phyloP scores from a whole-genome alignment of 2,329 filamentous ascomycete genomes.

The Colletotrichum sp. region DNA sequence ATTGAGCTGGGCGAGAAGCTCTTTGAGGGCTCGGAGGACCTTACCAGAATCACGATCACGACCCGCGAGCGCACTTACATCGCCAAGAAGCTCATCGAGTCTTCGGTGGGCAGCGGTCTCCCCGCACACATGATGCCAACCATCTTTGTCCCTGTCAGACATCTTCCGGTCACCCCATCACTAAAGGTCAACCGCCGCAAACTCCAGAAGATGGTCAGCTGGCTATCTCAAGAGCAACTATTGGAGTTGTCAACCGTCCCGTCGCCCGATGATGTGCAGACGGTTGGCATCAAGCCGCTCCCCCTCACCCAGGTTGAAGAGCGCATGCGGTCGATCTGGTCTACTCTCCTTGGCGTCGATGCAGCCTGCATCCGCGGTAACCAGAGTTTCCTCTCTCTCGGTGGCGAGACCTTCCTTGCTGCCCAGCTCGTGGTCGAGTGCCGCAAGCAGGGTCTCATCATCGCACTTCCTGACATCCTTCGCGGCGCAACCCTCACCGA shows the following conservation, averaged over 20 bases:
- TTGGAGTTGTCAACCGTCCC: constrained; percentile 43
- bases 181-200: constrained; percentile 56
- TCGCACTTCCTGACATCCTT: constrained; percentile 50
- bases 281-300: constrained; percentile 46
- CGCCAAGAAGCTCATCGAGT: constrained; percentile 48
- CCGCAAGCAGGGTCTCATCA: constrained; percentile 43
- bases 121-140: constrained; percentile 49
- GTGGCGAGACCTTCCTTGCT: constrained; percentile 51
- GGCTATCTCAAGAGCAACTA: constrained; percentile 48
- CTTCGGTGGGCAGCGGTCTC: constrained; percentile 41
- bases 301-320: constrained; percentile 54
- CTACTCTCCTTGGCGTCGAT: constrained; percentile 43
- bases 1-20: constrained; percentile 50
- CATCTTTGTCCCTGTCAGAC: constrained; percentile 52
- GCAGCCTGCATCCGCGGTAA: constrained; percentile 44
- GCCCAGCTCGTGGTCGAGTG: constrained; percentile 49
- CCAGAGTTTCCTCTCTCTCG: constrained; percentile 51
- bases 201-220: constrained; percentile 49
- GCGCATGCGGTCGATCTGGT: constrained; percentile 53
- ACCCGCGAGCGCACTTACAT: constrained; percentile 49
- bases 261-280: constrained; percentile 40
- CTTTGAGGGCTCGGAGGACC: constrained; percentile 40
- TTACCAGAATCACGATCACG: constrained; percentile 40
- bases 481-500: constrained; percentile 47
- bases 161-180: constrained; percentile 53